Evolutionary conservation across 2,329 filamentous ascomycete species (phyloP).

Genomic region (Talaromyces funiculosus): DNA sequence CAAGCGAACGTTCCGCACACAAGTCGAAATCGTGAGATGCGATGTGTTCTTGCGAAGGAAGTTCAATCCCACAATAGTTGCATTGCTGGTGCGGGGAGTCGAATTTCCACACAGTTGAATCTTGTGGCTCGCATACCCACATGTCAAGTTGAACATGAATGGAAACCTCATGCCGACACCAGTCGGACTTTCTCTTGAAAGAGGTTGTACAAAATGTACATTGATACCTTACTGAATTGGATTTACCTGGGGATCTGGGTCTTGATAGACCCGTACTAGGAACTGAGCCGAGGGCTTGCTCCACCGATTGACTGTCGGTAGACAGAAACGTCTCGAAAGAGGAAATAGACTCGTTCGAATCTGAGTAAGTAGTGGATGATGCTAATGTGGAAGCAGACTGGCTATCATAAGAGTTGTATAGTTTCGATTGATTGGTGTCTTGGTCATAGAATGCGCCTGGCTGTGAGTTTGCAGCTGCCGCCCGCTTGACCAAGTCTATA

Average conservation of each 20-base stretch:
- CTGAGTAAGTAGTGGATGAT: slow-evolving; percentile 23
- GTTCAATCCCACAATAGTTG: slow-evolving; percentile 45
- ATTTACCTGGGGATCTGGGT: slow-evolving; percentile 13
- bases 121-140: slow-evolving; percentile 27
- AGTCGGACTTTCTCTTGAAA: slow-evolving; percentile 48
- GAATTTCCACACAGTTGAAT: slow-evolving; percentile 14
- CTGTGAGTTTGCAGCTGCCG: neutral
- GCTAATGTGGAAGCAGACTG: slow-evolving; percentile 23
- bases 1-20: slow-evolving; percentile 47
- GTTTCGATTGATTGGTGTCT: too few relatives aligned
- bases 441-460: neutral
- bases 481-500: neutral
- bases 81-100: slow-evolving; percentile 27
- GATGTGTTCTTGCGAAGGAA: slow-evolving; percentile 43
- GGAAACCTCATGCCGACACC: slow-evolving; percentile 48
- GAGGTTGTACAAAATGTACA: slow-evolving; percentile 48
- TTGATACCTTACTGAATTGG: slow-evolving; percentile 26
- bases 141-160: slow-evolving; percentile 46
- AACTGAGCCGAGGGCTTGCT: neutral
- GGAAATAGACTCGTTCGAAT: slow-evolving; percentile 28
- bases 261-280: slow-evolving; percentile 7
- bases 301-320: slow-evolving; percentile 13
- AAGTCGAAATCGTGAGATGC: slow-evolving; percentile 47
- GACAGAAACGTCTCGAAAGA: slow-evolving; percentile 19
- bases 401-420: neutral